phyloP scores from a whole-genome alignment of 2,329 filamentous ascomycete genomes.

The Ceratocystis variospora region DNA sequence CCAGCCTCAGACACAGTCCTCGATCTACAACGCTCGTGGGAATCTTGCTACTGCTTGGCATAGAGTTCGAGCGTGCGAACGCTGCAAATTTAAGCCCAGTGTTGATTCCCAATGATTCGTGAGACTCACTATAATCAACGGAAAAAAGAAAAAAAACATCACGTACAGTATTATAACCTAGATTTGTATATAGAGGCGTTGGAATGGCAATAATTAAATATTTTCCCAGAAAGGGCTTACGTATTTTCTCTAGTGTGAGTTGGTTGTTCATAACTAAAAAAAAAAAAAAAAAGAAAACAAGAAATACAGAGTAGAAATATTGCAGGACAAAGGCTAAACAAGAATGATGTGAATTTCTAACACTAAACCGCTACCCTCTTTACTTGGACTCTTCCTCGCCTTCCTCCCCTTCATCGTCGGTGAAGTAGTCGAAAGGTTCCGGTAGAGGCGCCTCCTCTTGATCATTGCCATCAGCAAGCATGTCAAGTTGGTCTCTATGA shows the following conservation, averaged over 20 bases:
- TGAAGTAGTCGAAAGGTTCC: constrained; percentile 64
- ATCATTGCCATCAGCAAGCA: constrained; percentile 65
- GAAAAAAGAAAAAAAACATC: background rate
- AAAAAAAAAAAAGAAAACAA: background rate
- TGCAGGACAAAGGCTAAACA: background rate
- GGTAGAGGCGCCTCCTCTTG: constrained; percentile 59
- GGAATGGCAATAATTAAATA: background rate
- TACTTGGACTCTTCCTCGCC: constrained; percentile 2
- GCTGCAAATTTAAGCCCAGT: constrained; percentile 20
- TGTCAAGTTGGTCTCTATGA: constrained; percentile 34
- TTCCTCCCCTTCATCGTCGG: constrained; percentile 44
- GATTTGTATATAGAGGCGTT: constrained; percentile 4
- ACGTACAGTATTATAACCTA: background rate
- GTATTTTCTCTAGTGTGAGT: background rate
- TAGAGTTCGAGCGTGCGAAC: constrained; percentile 33
- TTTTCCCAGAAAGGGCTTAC: background rate
- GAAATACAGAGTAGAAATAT: background rate
- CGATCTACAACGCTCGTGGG: constrained; percentile 50
- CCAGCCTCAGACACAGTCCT: constrained; percentile 46
- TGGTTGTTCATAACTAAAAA: no score
- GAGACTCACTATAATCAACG: background rate
- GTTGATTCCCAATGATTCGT: background rate
- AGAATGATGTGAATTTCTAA: background rate
- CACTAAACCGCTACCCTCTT: background rate
- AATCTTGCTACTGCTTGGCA: constrained; percentile 58